A percentile compares a stretch with the other conserved stretches of the same genome.
Evolutionary conservation across 768 basidiomycete species (phyloP).

Genomic region (Termitomyces sp.): DNA sequence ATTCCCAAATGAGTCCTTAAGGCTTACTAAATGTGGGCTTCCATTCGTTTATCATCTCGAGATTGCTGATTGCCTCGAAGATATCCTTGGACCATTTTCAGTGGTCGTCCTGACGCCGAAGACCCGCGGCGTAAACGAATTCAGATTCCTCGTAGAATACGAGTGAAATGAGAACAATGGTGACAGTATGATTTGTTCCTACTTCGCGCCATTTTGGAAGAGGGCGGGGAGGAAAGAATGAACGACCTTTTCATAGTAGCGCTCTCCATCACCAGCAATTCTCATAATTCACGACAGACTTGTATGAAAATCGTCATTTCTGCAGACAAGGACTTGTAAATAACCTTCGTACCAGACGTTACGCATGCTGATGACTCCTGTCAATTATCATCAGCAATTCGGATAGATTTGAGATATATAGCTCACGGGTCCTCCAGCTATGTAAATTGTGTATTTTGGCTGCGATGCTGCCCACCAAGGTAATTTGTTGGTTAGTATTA

Average conservation of each 20-base stretch:
- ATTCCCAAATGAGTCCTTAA: conserved; percentile 87
- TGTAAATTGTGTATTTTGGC: conserved; percentile 75
- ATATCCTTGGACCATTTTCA: conserved; percentile 91
- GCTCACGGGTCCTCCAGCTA: conserved; percentile 59
- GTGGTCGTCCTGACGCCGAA: conserved; percentile 69
- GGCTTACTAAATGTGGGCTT: conserved; percentile 73
- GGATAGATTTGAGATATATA: background rate
- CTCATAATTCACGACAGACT: conserved; percentile 94
- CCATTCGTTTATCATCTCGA: conserved; percentile 87
- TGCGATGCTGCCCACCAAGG: conserved; percentile 76
- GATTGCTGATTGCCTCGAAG: conserved; percentile 91
- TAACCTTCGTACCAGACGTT: conserved; percentile 76
- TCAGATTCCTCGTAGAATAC: conserved; percentile 84
- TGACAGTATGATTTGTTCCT: conserved; percentile 88
- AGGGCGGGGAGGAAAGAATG: conserved; percentile 93
- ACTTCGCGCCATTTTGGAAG: conserved; percentile 78
- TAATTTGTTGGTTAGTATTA: conserved; percentile 81
- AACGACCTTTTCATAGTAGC: conserved; percentile 95
- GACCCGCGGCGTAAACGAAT: conserved; percentile 78
- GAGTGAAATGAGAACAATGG: conserved; percentile 90
- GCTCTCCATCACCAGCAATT: conserved; percentile 96
- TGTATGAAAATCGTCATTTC: conserved; percentile 94
- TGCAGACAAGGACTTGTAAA: conserved; percentile 88
- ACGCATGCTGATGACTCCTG: conserved; percentile 82
- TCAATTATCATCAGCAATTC: background rate